Conservation (phyloP, 192 early-diverging fungal genomes). For the Chytriomyces sp. region DNA sequence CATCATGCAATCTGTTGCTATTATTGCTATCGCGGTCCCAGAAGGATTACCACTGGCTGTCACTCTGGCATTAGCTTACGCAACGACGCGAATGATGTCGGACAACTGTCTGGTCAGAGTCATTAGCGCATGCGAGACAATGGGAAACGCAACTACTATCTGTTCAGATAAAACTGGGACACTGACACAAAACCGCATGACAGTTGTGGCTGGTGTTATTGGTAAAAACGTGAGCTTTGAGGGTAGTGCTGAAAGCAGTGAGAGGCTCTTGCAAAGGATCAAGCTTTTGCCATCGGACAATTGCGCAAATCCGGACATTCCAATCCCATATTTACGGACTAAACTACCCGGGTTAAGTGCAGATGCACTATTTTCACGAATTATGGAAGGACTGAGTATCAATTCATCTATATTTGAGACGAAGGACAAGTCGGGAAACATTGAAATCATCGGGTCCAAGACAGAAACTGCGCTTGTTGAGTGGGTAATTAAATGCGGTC, state of each 20-base stretch:
- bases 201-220: conserved; percentile 84
- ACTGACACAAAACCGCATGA: conserved; percentile 97
- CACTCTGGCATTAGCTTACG: conserved; percentile 91
- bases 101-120: conserved; percentile 97
- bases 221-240: conserved; percentile 68
- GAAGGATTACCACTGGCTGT: conserved; percentile 98
- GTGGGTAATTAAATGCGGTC: conserved; percentile 67
- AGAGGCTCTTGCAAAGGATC: background rate
- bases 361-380: background rate
- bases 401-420: conserved; percentile 43
- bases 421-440: conserved; percentile 23
- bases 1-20: conserved; percentile 85
- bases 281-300: background rate
- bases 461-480: conserved; percentile 91
- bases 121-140: conserved; percentile 95
- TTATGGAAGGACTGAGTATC: conserved; percentile 32
- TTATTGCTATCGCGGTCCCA: conserved; percentile 98
- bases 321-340: background rate
- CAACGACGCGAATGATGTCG: conserved; percentile 92
- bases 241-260: conserved; percentile 35
- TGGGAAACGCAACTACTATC: conserved; percentile 96
- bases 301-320: background rate
- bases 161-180: conserved; percentile 99
- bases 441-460: conserved; percentile 79
- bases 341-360: background rate